Conservation (phyloP, 306 rosid species). For the Chamaecrista fasciculata region DNA sequence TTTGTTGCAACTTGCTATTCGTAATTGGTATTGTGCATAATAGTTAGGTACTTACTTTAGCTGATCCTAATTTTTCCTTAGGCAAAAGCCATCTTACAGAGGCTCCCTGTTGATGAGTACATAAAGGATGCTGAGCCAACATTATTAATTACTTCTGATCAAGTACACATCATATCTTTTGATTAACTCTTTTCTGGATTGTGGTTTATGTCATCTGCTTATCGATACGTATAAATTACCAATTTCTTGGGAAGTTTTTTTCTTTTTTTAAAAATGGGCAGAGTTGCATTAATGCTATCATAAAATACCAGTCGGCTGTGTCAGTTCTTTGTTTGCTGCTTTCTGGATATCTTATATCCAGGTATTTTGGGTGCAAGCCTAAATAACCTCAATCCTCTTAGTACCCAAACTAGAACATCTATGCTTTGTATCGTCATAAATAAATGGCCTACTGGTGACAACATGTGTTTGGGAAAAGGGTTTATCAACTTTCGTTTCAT, state of each 20-base stretch:
- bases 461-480: constrained; percentile 26
- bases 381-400: constrained; percentile 16
- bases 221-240: constrained; percentile 7
- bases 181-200: constrained; percentile 30
- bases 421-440: constrained; percentile 44
- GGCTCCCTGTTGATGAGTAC: constrained; percentile 70
- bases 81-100: constrained; percentile 84
- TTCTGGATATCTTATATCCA: constrained; percentile 3
- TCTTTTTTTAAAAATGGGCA: not conserved
- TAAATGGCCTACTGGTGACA: constrained; percentile 62
- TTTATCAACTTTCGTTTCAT: constrained; percentile 16
- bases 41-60: constrained; percentile 35
- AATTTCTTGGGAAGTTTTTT: not conserved
- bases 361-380: constrained; percentile 23
- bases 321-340: constrained; percentile 17
- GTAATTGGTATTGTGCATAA: constrained; percentile 30
- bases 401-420: constrained; percentile 19
- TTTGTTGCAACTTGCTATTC: constrained; percentile 18
- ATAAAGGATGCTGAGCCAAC: constrained; percentile 69
- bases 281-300: not conserved
- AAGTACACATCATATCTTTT: constrained; percentile 67
- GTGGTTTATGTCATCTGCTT: constrained; percentile 14
- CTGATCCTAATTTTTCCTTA: constrained; percentile 60
- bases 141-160: constrained; percentile 84
- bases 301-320: not conserved